These are phyloP conservation scores for Ogataea dorogensis DNA, from an alignment of 805 yeast species.

Conservation along the genomic window DNA sequence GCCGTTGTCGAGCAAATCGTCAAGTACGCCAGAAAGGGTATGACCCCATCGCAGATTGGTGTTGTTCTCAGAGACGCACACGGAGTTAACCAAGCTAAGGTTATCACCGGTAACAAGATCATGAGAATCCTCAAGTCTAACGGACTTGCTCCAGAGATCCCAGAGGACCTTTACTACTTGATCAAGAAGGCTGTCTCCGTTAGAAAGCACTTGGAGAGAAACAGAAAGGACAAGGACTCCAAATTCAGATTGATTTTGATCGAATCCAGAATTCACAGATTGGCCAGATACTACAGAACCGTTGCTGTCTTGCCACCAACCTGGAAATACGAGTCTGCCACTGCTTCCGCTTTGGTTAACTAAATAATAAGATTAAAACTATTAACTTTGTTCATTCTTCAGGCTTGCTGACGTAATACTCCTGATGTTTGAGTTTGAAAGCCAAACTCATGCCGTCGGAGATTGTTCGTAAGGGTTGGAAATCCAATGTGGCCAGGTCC, in stretches of 20 bases:
- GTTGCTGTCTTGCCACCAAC: constrained; percentile 98
- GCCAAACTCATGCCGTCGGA: constrained; percentile 3
- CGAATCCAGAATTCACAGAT: constrained; percentile 99
- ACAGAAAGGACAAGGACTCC: constrained; percentile 99
- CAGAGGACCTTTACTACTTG: constrained; percentile 99
- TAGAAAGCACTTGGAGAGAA: constrained; percentile 99
- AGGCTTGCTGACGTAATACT: constrained; percentile 1
- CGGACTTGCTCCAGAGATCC: constrained; percentile 99
- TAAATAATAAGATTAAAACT: constrained; percentile 40
- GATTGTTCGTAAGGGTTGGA: constrained; percentile 39
- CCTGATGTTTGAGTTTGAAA: constrained; percentile 2
- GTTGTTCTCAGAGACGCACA: constrained; percentile 99
- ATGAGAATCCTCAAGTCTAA: constrained; percentile 98
- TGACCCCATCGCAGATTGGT: constrained; percentile 99
- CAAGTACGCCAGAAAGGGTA: constrained; percentile 99
- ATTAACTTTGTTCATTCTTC: background rate
- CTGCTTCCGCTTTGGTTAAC: constrained; percentile 99
- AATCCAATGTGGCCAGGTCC: constrained; percentile 31
- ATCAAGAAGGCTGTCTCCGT: constrained; percentile 99
- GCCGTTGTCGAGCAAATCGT: constrained; percentile 95
- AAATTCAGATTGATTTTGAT: constrained; percentile 99
- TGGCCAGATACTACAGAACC: constrained; percentile 99
- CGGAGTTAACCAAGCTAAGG: constrained; percentile 97
- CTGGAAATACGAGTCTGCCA: constrained; percentile 99
- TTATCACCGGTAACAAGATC: constrained; percentile 98